Percentiles rank a stretch among this genome's conserved stretches.
Conservation (phyloP, 148 eudicot genomes). For the Spergularia bocconei region DNA sequence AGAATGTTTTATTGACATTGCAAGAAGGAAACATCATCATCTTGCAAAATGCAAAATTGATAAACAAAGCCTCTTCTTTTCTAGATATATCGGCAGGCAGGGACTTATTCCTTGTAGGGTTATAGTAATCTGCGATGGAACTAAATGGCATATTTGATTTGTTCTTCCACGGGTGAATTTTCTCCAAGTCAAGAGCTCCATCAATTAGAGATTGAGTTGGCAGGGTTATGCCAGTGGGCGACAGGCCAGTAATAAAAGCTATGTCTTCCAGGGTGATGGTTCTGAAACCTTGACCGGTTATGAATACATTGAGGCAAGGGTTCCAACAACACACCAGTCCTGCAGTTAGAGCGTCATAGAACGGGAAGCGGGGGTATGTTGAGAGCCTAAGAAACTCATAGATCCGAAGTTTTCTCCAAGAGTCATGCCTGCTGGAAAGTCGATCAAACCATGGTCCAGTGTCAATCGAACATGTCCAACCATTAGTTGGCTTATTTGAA, state of each 20-base stretch:
- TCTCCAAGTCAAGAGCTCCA: conserved; percentile 31
- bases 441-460: conserved; percentile 27
- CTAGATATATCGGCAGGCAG: conserved; percentile 13
- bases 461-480: conserved; percentile 29
- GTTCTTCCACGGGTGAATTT: conserved; percentile 24
- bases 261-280: conserved; percentile 26
- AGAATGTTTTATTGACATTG: conserved; percentile 27
- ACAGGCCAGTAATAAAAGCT: conserved; percentile 26
- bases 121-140: conserved; percentile 21
- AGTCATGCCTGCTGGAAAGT: conserved; percentile 20
- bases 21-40: conserved; percentile 32
- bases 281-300: conserved; percentile 28
- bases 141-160: conserved; percentile 27
- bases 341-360: conserved; percentile 18
- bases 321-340: conserved; percentile 29
- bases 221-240: conserved; percentile 19
- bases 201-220: conserved; percentile 24
- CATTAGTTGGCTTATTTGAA: conserved; percentile 26
- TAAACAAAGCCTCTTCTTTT: conserved; percentile 27
- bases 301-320: conserved; percentile 29
- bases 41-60: conserved; percentile 22
- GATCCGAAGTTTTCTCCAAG: conserved; percentile 25
- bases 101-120: conserved; percentile 17
- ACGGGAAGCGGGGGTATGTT: conserved; percentile 22
- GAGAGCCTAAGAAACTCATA: conserved; percentile 27